These are phyloP conservation scores for Babesia ovata DNA, from an alignment of 169 alveolate genomes.

Conservation along the genomic window DNA sequence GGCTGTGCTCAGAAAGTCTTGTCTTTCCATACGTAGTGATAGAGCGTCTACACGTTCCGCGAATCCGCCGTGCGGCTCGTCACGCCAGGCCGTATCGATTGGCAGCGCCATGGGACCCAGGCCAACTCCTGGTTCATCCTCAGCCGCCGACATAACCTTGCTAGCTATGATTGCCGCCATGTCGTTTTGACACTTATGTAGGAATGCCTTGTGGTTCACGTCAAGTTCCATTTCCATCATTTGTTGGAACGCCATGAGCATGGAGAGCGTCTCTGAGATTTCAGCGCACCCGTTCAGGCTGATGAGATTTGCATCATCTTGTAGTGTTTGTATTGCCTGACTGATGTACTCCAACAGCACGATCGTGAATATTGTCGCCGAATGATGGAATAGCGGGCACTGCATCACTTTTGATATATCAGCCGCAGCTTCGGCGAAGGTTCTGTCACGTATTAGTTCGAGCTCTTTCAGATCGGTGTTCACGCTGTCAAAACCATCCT, in stretches of 20 bases:
- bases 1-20: background rate
- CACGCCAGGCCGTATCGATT: background rate
- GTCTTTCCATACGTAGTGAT: background rate
- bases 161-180: background rate
- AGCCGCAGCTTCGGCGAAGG: background rate
- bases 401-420: background rate
- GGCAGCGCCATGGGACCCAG: background rate
- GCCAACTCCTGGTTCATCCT: background rate
- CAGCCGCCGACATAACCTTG: background rate
- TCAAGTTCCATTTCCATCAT: background rate
- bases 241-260: conserved; percentile 10
- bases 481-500: too few relatives aligned
- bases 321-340: background rate
- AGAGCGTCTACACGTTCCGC: background rate
- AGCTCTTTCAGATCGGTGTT: background rate
- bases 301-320: background rate
- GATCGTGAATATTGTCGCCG: background rate
- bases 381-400: background rate
- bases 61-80: background rate
- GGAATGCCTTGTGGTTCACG: background rate
- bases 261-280: background rate
- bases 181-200: background rate
- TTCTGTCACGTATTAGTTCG: background rate
- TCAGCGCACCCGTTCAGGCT: background rate
- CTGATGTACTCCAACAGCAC: background rate